Conservation (phyloP, 768 basidiomycete species). For the Auriscalpium orientale region DNA sequence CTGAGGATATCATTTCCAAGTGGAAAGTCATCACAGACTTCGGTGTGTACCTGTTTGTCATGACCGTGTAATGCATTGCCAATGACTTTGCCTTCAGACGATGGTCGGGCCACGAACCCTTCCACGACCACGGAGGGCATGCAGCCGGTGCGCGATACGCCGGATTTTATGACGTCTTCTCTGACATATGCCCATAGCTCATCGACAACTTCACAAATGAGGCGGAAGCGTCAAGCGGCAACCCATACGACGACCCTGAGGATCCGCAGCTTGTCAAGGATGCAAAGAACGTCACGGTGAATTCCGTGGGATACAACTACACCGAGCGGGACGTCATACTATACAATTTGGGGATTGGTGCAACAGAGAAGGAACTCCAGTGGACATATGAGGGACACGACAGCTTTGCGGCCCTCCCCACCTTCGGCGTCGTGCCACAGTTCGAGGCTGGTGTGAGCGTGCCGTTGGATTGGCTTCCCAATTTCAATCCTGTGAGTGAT, state of each 20-base stretch:
- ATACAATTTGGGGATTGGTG: conserved; percentile 93
- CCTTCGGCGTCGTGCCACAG: conserved; percentile 93
- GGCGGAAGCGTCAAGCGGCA: conserved; percentile 18
- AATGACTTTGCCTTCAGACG: conserved; percentile 38
- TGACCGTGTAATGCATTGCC: background rate
- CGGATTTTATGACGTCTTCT: background rate
- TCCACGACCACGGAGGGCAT: conserved; percentile 66
- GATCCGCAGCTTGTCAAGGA: conserved; percentile 78
- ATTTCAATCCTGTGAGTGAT: conserved; percentile 81
- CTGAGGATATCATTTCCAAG: conserved; percentile 72
- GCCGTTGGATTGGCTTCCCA: conserved; percentile 82
- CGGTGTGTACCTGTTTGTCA: conserved; percentile 36
- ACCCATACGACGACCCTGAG: conserved; percentile 64
- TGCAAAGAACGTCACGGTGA: conserved; percentile 58
- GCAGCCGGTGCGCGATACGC: conserved; percentile 43
- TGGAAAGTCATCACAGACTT: conserved; percentile 86
- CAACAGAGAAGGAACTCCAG: conserved; percentile 85
- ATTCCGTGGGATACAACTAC: conserved; percentile 61
- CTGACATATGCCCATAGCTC: conserved; percentile 23
- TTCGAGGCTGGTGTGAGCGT: conserved; percentile 64
- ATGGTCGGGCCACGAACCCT: conserved; percentile 80
- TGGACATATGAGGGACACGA: conserved; percentile 90
- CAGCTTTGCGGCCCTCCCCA: conserved; percentile 79
- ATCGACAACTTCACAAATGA: conserved; percentile 53
- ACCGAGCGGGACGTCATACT: conserved; percentile 88